Conservation (phyloP, 208 protist species). For the Trypanosoma boissoni region DNA sequence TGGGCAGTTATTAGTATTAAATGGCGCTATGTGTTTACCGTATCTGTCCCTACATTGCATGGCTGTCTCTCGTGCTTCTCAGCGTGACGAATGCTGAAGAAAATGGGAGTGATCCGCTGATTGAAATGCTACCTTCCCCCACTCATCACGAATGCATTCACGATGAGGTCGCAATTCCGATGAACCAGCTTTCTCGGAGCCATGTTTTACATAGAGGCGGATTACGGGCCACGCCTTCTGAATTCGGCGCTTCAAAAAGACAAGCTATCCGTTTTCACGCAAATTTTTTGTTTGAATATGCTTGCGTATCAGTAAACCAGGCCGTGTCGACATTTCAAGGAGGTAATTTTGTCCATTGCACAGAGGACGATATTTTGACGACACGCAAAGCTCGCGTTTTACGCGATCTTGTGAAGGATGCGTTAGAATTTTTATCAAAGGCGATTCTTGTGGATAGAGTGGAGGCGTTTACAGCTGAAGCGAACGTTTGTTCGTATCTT, state of each 20-base stretch:
- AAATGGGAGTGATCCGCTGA: not conserved
- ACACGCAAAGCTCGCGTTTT: constrained; percentile 20
- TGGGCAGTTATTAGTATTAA: too few species aligned
- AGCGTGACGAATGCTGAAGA: not conserved
- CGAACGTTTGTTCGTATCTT: constrained; percentile 16
- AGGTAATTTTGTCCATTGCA: constrained; percentile 22
- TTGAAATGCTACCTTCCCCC: not conserved
- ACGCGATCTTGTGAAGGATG: constrained; percentile 14
- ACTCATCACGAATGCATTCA: constrained; percentile 2
- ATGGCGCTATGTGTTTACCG: not conserved
- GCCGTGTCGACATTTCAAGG: constrained; percentile 9
- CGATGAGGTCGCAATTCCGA: not conserved
- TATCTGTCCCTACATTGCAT: constrained; percentile 4
- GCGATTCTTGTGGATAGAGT: constrained; percentile 31
- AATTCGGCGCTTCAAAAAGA: too few species aligned
- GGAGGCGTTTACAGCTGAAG: constrained; percentile 14
- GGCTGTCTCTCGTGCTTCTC: not conserved
- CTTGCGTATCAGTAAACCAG: constrained; percentile 28
- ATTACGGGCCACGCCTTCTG: too few species aligned
- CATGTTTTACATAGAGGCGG: not conserved
- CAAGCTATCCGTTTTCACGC: constrained; percentile 31
- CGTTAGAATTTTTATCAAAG: constrained; percentile 23
- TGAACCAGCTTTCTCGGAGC: not conserved
- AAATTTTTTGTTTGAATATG: constrained; percentile 8
- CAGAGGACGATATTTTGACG: constrained; percentile 35